phyloP scores from a whole-genome alignment of 306 rosid species.

The Inga leiocalycina region DNA sequence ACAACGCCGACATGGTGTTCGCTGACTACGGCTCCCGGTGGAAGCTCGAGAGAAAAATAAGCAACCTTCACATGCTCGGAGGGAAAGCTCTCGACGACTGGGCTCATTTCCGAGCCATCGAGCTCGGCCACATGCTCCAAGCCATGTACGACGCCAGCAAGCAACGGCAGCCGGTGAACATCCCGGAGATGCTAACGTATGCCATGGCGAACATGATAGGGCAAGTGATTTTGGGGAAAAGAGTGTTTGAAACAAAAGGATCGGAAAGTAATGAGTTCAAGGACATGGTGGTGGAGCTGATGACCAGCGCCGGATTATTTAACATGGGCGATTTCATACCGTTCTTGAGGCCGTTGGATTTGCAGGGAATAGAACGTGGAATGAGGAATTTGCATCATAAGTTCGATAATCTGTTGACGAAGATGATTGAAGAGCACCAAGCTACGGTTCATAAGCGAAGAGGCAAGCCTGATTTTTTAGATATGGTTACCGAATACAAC shows the following conservation, averaged over 20 bases:
- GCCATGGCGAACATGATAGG: constrained; percentile 44
- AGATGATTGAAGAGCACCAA: constrained; percentile 37
- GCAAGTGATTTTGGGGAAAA: constrained; percentile 35
- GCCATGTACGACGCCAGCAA: constrained; percentile 29
- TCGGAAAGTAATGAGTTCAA: constrained; percentile 41
- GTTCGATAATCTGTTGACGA: constrained; percentile 33
- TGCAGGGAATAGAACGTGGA: constrained; percentile 36
- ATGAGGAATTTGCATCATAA: constrained; percentile 34
- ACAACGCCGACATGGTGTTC: constrained; percentile 42
- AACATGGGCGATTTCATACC: constrained; percentile 44
- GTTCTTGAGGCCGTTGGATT: constrained; percentile 27
- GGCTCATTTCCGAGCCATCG: constrained; percentile 1
- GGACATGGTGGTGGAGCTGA: constrained; percentile 48
- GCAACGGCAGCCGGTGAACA: constrained; percentile 16
- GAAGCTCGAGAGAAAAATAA: constrained; percentile 38
- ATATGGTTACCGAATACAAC: constrained; percentile 20
- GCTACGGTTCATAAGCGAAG: constrained; percentile 27
- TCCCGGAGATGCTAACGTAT: constrained; percentile 32
- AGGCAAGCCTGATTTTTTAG: constrained; percentile 39
- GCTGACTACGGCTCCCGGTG: constrained; percentile 38
- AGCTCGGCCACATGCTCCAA: constrained; percentile 34
- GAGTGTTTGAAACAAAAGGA: constrained; percentile 35
- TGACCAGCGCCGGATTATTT: constrained; percentile 36
- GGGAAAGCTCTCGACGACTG: constrained; percentile 40
- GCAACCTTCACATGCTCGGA: constrained; percentile 47